A percentile compares a stretch with the other conserved stretches of the same genome.
phyloP scores from a whole-genome alignment of 2,329 filamentous ascomycete genomes.

The Colletotrichum godetiae region DNA sequence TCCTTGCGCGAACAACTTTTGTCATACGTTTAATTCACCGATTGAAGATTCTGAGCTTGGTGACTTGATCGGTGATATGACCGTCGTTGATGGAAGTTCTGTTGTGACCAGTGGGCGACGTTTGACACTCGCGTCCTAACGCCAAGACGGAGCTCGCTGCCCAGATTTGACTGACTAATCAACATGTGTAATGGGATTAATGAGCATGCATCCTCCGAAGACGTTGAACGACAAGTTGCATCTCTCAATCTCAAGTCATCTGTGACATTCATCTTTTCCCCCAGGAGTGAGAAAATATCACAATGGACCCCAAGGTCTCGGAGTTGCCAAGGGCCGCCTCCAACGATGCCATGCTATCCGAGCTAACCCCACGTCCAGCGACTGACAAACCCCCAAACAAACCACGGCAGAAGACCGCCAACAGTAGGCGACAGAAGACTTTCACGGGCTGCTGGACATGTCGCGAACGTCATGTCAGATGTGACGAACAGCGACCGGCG shows the following conservation, averaged over 20 bases:
- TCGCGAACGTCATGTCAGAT: slow-evolving; percentile 49
- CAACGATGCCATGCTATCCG: background rate
- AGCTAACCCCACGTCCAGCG: background rate
- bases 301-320: background rate
- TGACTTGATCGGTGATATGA: too few species aligned
- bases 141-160: background rate
- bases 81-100: too few species aligned
- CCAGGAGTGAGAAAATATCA: background rate
- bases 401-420: background rate
- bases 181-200: background rate
- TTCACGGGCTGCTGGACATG: slow-evolving; percentile 51
- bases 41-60: too few species aligned
- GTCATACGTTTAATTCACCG: too few species aligned
- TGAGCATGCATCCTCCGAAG: background rate
- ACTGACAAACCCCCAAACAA: background rate
- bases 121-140: too few species aligned
- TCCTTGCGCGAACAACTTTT: too few species aligned
- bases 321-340: slow-evolving; percentile 39
- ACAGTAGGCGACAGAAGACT: slow-evolving; percentile 36
- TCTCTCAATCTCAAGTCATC: background rate
- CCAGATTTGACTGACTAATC: background rate
- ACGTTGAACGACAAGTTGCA: background rate
- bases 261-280: background rate
- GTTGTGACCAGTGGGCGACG: too few species aligned
- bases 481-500: slow-evolving; percentile 45